These are phyloP conservation scores for Plasmopara muralis DNA, from an alignment of 352 stramenopile genomes.

Conservation along the genomic window DNA sequence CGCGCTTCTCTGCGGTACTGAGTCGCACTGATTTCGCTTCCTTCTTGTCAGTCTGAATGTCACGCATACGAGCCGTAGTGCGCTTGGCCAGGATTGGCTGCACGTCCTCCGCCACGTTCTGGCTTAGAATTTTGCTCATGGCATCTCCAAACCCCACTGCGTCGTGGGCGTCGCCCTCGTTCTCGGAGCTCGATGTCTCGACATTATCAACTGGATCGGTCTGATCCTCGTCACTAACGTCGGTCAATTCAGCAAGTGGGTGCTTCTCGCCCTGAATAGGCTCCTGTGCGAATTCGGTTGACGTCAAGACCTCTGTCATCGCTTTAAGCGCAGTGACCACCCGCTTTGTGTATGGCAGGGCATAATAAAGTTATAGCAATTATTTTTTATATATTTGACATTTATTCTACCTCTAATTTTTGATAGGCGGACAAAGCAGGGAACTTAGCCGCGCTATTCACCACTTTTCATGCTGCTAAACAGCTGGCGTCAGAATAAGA, in stretches of 20 bases:
- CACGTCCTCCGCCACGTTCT: slow-evolving; percentile 60
- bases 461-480: too few species aligned
- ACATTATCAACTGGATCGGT: slow-evolving; percentile 14
- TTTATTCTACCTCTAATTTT: too few species aligned
- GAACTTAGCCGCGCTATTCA: too few species aligned
- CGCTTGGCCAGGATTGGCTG: slow-evolving; percentile 80
- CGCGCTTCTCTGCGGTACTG: slow-evolving; percentile 65
- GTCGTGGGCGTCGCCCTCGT: slow-evolving; percentile 41
- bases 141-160: slow-evolving; percentile 78
- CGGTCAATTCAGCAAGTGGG: slow-evolving; percentile 1
- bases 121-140: slow-evolving; percentile 81
- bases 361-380: too few species aligned
- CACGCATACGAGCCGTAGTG: slow-evolving; percentile 74
- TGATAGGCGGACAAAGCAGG: too few species aligned
- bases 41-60: slow-evolving; percentile 73
- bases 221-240: slow-evolving; percentile 14
- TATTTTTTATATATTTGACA: too few species aligned
- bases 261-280: slow-evolving; percentile 5
- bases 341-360: background rate
- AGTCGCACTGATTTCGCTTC: slow-evolving; percentile 58
- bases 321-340: slow-evolving; percentile 9
- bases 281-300: slow-evolving; percentile 1
- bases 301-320: slow-evolving; percentile 13
- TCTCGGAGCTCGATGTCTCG: slow-evolving; percentile 11
- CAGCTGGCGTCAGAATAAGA: too few species aligned